phyloP scores from a whole-genome alignment of 2,329 filamentous ascomycete species.

The Bimuria novae-zelandiae region DNA sequence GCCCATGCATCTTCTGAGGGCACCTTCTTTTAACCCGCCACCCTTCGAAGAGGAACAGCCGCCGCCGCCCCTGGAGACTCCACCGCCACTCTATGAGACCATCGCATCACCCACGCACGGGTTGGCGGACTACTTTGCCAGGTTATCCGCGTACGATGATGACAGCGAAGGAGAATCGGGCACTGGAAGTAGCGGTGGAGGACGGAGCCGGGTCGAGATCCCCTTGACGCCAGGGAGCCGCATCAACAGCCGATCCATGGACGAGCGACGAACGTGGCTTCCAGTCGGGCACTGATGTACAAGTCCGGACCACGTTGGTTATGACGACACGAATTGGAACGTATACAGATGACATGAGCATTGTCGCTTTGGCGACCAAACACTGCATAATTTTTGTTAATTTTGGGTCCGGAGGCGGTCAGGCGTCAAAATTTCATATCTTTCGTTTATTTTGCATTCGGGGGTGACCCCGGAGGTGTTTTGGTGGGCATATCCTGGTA shows the following conservation, averaged over 20 bases:
- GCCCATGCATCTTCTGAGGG: constrained; percentile 82
- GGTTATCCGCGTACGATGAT: constrained; percentile 69
- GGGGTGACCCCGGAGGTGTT: constrained; percentile 5
- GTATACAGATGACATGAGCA: neutral
- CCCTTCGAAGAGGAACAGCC: constrained; percentile 82
- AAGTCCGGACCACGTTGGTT: constrained; percentile 17
- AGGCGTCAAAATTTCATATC: neutral
- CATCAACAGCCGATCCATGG: constrained; percentile 65
- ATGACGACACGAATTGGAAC: constrained; percentile 29
- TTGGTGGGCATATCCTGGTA: constrained; percentile 11
- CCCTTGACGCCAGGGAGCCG: constrained; percentile 67
- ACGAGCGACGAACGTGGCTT: constrained; percentile 63
- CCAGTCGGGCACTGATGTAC: constrained; percentile 43
- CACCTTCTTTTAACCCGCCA: constrained; percentile 86
- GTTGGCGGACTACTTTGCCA: constrained; percentile 84
- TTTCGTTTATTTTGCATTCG: neutral
- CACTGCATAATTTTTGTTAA: constrained; percentile 3
- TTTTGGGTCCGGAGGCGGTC: neutral
- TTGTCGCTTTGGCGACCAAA: neutral
- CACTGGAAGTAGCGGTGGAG: constrained; percentile 34
- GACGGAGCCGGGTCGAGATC: constrained; percentile 55
- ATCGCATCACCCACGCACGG: constrained; percentile 74
- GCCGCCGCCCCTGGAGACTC: constrained; percentile 74
- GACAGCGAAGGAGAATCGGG: constrained; percentile 62
- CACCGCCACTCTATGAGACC: constrained; percentile 81